phyloP scores from a whole-genome alignment of 768 basidiomycete genomes.

The Xanthoconium purpureum region DNA sequence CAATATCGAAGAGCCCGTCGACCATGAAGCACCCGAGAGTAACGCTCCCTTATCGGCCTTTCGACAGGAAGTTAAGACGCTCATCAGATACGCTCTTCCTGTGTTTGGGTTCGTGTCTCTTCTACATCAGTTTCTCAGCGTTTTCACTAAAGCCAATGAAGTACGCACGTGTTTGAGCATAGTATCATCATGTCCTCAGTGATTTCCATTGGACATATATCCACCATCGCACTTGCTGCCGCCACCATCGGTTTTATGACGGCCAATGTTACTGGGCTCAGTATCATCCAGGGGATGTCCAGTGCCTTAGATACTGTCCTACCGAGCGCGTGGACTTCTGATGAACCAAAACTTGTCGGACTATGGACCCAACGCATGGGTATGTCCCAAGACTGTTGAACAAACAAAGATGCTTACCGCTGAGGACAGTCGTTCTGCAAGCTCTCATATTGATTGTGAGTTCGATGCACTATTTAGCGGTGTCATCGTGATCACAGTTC shows the following conservation, averaged over 20 bases:
- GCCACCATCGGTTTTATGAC: conserved; percentile 75
- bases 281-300: conserved; percentile 79
- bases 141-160: conserved; percentile 4
- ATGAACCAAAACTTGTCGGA: conserved; percentile 80
- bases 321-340: conserved; percentile 91
- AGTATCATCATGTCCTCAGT: conserved; percentile 83
- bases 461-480: not conserved
- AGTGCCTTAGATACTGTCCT: conserved; percentile 91
- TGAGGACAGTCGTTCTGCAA: conserved; percentile 16
- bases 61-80: conserved; percentile 32
- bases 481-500: not conserved
- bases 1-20: conserved; percentile 38
- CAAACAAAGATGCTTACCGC: not conserved
- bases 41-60: conserved; percentile 4
- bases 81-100: conserved; percentile 66
- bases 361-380: conserved; percentile 90
- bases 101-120: conserved; percentile 60
- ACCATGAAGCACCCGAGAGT: conserved; percentile 32
- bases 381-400: conserved; percentile 23
- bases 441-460: conserved; percentile 51
- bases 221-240: conserved; percentile 86
- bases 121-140: not conserved
- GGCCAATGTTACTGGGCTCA: conserved; percentile 51
- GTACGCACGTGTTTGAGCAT: conserved; percentile 82
- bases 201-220: conserved; percentile 88